Evolutionary conservation across 805 yeast species (phyloP).

Genomic region (Ogataea allantospora): DNA sequence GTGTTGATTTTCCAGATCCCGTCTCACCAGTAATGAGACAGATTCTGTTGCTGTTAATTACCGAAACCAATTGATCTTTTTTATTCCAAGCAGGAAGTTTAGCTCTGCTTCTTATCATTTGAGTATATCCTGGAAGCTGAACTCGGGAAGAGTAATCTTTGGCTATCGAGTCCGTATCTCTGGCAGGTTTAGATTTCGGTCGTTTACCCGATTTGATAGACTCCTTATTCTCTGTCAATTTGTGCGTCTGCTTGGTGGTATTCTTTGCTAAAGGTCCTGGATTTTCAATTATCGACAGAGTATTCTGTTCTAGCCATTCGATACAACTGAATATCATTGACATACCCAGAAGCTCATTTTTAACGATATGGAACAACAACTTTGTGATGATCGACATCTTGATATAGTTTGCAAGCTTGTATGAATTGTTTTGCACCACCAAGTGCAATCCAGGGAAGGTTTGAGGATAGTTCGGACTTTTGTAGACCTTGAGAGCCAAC

Average conservation of each 20-base stretch:
- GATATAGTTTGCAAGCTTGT: slow-evolving; percentile 67
- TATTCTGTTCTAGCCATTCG: slow-evolving; percentile 75
- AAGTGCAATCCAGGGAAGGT: slow-evolving; percentile 69
- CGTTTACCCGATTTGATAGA: slow-evolving; percentile 7
- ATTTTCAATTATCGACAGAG: slow-evolving; percentile 54
- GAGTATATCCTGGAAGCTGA: slow-evolving; percentile 34
- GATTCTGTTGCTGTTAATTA: slow-evolving; percentile 59
- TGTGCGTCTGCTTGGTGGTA: neutral
- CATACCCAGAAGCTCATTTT: slow-evolving; percentile 57
- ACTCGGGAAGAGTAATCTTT: slow-evolving; percentile 35
- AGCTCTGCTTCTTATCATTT: slow-evolving; percentile 44
- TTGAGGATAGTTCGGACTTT: slow-evolving; percentile 57
- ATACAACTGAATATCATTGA: slow-evolving; percentile 64
- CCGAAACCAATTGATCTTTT: slow-evolving; percentile 50
- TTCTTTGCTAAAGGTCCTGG: slow-evolving; percentile 62
- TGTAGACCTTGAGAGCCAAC: slow-evolving; percentile 40
- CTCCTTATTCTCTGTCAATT: neutral
- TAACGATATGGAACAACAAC: slow-evolving; percentile 42
- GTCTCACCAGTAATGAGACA: slow-evolving; percentile 92
- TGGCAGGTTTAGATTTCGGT: slow-evolving; percentile 20
- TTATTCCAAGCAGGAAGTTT: slow-evolving; percentile 84
- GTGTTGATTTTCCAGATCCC: slow-evolving; percentile 97
- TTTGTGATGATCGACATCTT: slow-evolving; percentile 54
- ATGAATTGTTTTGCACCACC: slow-evolving; percentile 39
- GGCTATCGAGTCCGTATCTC: slow-evolving; percentile 36